Base-by-base conservation (phyloP, 139 green algal species). In the Micractinium conductrix region DNA sequence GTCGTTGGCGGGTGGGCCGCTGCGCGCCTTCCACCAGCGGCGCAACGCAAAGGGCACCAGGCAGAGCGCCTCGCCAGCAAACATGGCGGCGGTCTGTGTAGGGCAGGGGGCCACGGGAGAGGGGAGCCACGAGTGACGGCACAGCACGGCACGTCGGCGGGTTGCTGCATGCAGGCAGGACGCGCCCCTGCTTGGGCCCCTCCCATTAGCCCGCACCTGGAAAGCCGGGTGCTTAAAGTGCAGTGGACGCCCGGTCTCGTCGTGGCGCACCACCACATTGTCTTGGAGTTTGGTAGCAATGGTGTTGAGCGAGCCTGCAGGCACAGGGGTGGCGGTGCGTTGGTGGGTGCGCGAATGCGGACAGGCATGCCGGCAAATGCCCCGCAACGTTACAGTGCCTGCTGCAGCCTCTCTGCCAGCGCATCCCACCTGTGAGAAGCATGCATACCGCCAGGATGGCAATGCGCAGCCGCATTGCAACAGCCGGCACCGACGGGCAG, bases 221-320 rank as follows among this genome's bases (percentile, higher is more conserved):
- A 97, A 76, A 14, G 87, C 91, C 6, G 93, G 94, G 75, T 97
- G 95, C 37, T 93, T 90, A 87, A 97, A 98, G 21, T 60, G 78
- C 5, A 92, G 2, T 4, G 87, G 65, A 35, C 79, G 86, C 37
- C 93, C 93, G 84, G 91, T 74, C 5, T 55, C 67, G 0, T 80
- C 85, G 0, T 74, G 43, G 7, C 90, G 90, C 38, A 94, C 87
- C 5, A 95, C 87, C 3, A 88, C 90, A 37, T 92, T 85, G 75
- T 98, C 94, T 89, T 97, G 94, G 30, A 93, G 93, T 76, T 98
- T 98, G 6, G 90, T 96, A 38, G 88, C 88, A 1, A 98, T 93
- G 1, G 95, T 98, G 86, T 97, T 98, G 58, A 98, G 90, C 10
- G 88, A 91, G 22, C 95, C 95, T 88, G 79, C 72, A 74, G 21